phyloP scores from a whole-genome alignment of 2,329 filamentous ascomycete species.

The Phialophora expanda region DNA sequence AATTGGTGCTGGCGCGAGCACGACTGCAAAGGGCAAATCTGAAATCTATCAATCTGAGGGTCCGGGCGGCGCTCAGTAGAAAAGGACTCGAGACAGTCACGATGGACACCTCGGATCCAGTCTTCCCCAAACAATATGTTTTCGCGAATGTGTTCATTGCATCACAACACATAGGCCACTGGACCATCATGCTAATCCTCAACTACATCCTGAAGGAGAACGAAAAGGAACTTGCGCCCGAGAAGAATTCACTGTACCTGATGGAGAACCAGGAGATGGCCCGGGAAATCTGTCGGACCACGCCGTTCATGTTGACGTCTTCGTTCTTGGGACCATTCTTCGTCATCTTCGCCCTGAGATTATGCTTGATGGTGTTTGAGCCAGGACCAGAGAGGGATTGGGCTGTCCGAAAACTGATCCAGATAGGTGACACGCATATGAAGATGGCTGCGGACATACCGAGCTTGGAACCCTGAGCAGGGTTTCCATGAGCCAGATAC shows the following conservation, averaged over 20 bases:
- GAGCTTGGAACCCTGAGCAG: neutral
- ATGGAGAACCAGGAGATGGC: conserved; percentile 37
- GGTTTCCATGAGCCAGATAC: neutral
- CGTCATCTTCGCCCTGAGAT: conserved; percentile 37
- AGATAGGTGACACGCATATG: conserved; percentile 38
- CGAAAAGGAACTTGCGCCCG: conserved; percentile 28
- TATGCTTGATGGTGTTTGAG: conserved; percentile 36
- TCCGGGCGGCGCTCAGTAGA: conserved; percentile 29
- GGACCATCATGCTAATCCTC: conserved; percentile 37
- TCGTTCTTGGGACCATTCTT: conserved; percentile 40
- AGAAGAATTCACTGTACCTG: conserved; percentile 30
- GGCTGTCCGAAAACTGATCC: conserved; percentile 33
- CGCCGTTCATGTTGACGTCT: conserved; percentile 38
- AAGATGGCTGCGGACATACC: conserved; percentile 39
- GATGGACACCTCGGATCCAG: conserved; percentile 28
- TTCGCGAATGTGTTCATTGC: conserved; percentile 38
- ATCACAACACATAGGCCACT: conserved; percentile 35
- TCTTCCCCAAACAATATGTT: conserved; percentile 37
- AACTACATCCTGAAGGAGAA: conserved; percentile 35
- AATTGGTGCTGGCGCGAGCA: conserved; percentile 19
- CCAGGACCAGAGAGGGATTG: conserved; percentile 34
- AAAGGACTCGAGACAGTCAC: conserved; percentile 25
- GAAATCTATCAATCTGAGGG: conserved; percentile 34
- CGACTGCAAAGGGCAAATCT: conserved; percentile 31
- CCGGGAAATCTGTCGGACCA: conserved; percentile 36